Conservation (phyloP, 2,329 filamentous ascomycete species). For the Fusarium metavorans region DNA sequence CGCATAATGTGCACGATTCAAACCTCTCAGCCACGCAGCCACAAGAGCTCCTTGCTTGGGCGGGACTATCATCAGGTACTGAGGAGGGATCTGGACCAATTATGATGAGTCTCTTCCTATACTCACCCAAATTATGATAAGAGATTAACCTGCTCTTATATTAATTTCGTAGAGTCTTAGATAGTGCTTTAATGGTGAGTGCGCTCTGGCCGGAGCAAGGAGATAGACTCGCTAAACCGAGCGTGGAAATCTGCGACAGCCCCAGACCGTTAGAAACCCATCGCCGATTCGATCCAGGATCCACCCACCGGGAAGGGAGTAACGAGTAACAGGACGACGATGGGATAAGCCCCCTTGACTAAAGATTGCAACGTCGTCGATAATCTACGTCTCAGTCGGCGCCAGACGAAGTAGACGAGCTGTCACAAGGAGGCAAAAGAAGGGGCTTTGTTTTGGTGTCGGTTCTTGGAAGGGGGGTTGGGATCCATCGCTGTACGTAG, state of each 20-base stretch:
- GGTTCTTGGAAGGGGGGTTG: background rate
- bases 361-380: slow-evolving; percentile 30
- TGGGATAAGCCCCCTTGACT: slow-evolving; percentile 10
- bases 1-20: background rate
- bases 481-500: background rate
- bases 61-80: no score
- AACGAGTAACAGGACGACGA: background rate
- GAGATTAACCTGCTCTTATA: no score
- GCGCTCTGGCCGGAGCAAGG: no score
- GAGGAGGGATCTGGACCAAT: no score
- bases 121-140: no score
- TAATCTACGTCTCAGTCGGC: slow-evolving; percentile 31
- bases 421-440: slow-evolving; percentile 22
- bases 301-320: slow-evolving; percentile 8
- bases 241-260: slow-evolving; percentile 24
- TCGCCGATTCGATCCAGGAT: slow-evolving; percentile 25
- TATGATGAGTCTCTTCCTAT: no score
- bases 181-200: no score
- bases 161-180: no score
- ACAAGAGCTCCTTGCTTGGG: background rate
- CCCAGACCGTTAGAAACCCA: slow-evolving; percentile 21
- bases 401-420: slow-evolving; percentile 25
- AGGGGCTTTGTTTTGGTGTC: slow-evolving; percentile 20
- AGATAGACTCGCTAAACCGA: background rate
- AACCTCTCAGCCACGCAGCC: slow-evolving; percentile 5